Conservation (phyloP, 176 grass and related monocot genomes). For the Bothriochloa decipiens region DNA sequence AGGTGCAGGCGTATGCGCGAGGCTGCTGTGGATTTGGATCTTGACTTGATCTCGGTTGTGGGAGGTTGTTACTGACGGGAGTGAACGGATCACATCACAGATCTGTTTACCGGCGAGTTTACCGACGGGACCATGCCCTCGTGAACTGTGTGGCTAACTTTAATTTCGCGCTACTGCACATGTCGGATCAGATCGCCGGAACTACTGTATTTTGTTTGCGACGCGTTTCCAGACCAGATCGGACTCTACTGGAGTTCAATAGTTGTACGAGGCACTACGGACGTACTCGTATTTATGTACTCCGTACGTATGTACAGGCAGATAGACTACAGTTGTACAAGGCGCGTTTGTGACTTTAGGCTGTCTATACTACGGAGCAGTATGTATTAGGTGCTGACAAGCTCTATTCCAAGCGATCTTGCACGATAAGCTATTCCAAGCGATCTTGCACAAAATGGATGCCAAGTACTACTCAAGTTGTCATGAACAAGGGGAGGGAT, state of each 20-base stretch:
- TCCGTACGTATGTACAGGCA: no score
- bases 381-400: no score
- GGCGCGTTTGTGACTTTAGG: no score
- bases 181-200: neutral
- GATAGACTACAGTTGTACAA: neutral
- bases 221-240: neutral
- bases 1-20: neutral
- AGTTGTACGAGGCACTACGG: no score
- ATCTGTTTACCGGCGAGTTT: conserved; percentile 34
- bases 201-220: neutral
- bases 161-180: neutral
- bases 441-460: no score
- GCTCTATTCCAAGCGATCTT: no score
- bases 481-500: no score
- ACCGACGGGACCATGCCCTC: conserved; percentile 29
- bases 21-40: neutral
- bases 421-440: no score
- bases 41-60: neutral
- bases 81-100: conserved; percentile 8
- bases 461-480: no score
- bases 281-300: no score
- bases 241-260: no score
- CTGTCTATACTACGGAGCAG: no score
- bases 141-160: conserved; percentile 3
- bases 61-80: neutral